phyloP scores from a whole-genome alignment of 441 rosid species.

The Erysimum cheiri region DNA sequence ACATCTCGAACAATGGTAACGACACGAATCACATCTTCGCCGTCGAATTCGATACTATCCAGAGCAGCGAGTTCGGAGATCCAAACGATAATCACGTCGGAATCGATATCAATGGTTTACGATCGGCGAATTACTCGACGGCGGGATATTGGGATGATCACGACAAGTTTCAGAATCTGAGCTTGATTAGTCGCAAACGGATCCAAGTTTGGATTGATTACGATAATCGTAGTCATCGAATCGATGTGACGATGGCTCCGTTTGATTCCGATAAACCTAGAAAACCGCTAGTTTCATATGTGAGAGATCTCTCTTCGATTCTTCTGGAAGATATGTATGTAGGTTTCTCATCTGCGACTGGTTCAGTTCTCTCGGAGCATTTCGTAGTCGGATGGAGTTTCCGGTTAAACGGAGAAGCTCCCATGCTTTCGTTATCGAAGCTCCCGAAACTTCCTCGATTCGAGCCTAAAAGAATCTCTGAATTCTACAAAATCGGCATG shows the following conservation, averaged over 20 bases:
- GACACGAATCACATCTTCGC: constrained; percentile 68
- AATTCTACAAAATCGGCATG: constrained; percentile 40
- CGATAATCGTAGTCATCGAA: constrained; percentile 47
- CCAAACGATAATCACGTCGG: constrained; percentile 81
- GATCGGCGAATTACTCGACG: constrained; percentile 52
- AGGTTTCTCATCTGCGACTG: constrained; percentile 85
- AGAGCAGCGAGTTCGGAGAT: constrained; percentile 70
- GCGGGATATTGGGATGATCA: constrained; percentile 50
- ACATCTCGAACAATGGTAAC: constrained; percentile 61
- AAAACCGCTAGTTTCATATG: constrained; percentile 61
- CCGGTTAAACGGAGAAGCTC: constrained; percentile 56
- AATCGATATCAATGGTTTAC: constrained; percentile 67
- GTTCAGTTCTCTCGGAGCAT: constrained; percentile 71
- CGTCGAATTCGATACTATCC: constrained; percentile 80
- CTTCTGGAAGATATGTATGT: constrained; percentile 64
- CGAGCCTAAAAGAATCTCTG: constrained; percentile 22
- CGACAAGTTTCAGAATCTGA: constrained; percentile 49
- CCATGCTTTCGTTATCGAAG: constrained; percentile 55
- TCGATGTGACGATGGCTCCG: constrained; percentile 69
- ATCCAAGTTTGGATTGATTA: constrained; percentile 76
- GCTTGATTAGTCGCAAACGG: constrained; percentile 60
- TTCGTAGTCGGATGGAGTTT: constrained; percentile 80
- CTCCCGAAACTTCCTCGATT: constrained; percentile 61
- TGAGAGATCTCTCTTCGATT: constrained; percentile 58
- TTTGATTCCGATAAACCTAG: constrained; percentile 54